Evolutionary conservation across 768 basidiomycete species (phyloP).

Genomic region (Fistulinella prunicolor): DNA sequence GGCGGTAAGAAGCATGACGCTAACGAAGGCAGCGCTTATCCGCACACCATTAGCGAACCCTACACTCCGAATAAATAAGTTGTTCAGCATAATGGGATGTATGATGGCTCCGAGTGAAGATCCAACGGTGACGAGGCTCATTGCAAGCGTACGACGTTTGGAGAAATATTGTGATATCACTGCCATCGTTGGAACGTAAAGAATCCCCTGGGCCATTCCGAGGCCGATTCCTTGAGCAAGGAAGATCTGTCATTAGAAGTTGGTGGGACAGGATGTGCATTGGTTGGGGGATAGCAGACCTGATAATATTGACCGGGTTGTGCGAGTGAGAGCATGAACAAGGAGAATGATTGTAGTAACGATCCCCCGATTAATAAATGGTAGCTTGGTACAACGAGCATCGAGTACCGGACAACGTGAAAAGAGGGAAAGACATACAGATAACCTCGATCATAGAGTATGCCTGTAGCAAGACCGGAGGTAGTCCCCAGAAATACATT

Average conservation of each 20-base stretch:
- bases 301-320: slow-evolving; percentile 43
- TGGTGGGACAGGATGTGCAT: not conserved
- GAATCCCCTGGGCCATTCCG: slow-evolving; percentile 45
- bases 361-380: slow-evolving; percentile 44
- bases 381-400: slow-evolving; percentile 31
- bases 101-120: slow-evolving; percentile 29
- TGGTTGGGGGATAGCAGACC: slow-evolving; percentile 24
- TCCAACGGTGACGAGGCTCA: slow-evolving; percentile 43
- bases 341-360: slow-evolving; percentile 38
- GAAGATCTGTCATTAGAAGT: slow-evolving; percentile 37
- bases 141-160: slow-evolving; percentile 38
- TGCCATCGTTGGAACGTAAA: slow-evolving; percentile 44
- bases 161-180: slow-evolving; percentile 47
- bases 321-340: slow-evolving; percentile 46
- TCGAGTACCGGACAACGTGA: not conserved
- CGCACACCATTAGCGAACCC: slow-evolving; percentile 49
- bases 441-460: slow-evolving; percentile 51
- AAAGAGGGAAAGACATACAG: slow-evolving; percentile 30
- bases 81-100: slow-evolving; percentile 34
- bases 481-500: slow-evolving; percentile 40
- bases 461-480: slow-evolving; percentile 41
- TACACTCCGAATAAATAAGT: slow-evolving; percentile 12
- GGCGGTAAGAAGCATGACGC: slow-evolving; percentile 31
- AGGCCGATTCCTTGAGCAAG: slow-evolving; percentile 47
- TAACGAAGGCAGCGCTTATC: slow-evolving; percentile 44